These are phyloP conservation scores for Fusarium verrucosum DNA, from an alignment of 2,329 filamentous ascomycete genomes.

Conservation along the genomic window DNA sequence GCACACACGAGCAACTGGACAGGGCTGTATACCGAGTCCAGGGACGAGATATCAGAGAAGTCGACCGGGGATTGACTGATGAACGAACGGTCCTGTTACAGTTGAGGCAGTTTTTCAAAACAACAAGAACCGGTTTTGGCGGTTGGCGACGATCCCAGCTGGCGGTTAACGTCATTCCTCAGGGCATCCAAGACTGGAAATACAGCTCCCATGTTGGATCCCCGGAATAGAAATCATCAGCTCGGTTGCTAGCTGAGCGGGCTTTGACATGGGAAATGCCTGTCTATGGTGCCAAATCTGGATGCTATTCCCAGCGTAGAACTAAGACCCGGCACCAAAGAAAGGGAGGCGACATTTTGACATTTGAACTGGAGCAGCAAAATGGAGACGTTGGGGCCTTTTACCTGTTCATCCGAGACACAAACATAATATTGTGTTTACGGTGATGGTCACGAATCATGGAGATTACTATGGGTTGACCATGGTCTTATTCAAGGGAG, in stretches of 20 bases:
- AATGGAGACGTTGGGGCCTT: slow-evolving; percentile 23
- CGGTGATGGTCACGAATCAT: slow-evolving; percentile 10
- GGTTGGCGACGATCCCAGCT: slow-evolving; percentile 18
- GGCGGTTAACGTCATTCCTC: slow-evolving; percentile 38
- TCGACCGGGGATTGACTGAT: slow-evolving; percentile 27
- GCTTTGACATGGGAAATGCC: slow-evolving; percentile 36
- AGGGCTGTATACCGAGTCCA: slow-evolving; percentile 20
- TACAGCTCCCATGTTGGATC: slow-evolving; percentile 17
- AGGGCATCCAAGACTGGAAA: slow-evolving; percentile 14
- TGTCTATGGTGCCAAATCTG: slow-evolving; percentile 24
- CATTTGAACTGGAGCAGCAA: slow-evolving; percentile 34
- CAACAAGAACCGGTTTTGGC: slow-evolving; percentile 35
- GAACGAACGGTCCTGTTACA: slow-evolving; percentile 35
- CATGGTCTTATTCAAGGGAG: slow-evolving; percentile 23
- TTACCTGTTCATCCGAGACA: slow-evolving; percentile 20
- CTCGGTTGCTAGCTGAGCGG: slow-evolving; percentile 21
- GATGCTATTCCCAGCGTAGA: slow-evolving; percentile 38
- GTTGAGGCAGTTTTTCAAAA: slow-evolving; percentile 33
- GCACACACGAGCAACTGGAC: slow-evolving; percentile 18
- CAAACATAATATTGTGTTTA: slow-evolving; percentile 10
- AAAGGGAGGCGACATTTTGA: slow-evolving; percentile 33
- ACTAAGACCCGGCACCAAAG: slow-evolving; percentile 30
- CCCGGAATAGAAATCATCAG: slow-evolving; percentile 19
- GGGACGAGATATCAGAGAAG: slow-evolving; percentile 5
- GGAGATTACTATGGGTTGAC: slow-evolving; percentile 5